phyloP scores from a whole-genome alignment of 2,329 filamentous ascomycete genomes.

The Aspergillus glaucus region DNA sequence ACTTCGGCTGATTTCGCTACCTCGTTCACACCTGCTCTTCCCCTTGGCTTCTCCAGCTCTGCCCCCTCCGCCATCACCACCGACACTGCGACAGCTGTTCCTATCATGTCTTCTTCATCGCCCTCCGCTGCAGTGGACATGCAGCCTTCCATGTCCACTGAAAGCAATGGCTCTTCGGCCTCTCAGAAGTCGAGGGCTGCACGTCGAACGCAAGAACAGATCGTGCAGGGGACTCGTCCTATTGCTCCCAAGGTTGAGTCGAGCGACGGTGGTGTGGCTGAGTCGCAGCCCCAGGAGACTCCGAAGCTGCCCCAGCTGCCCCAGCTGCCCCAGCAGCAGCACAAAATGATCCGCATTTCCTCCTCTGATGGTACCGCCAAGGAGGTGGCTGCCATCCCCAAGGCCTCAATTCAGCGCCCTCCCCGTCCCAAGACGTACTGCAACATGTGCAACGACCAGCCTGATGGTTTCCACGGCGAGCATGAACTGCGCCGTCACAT shows the following conservation, averaged over 20 bases:
- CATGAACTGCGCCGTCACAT: slow-evolving; percentile 71
- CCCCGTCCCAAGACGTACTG: slow-evolving; percentile 68
- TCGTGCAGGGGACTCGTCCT: slow-evolving; percentile 42
- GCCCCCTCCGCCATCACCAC: slow-evolving; percentile 29
- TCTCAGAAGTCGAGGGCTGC: slow-evolving; percentile 40
- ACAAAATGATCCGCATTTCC: slow-evolving; percentile 47
- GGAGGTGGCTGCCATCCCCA: slow-evolving; percentile 49
- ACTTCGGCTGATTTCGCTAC: slow-evolving; percentile 18
- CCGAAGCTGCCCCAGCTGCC: not conserved
- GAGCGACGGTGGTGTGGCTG: slow-evolving; percentile 22
- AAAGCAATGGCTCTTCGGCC: slow-evolving; percentile 40
- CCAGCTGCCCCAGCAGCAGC: slow-evolving; percentile 17
- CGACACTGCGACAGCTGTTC: slow-evolving; percentile 3
- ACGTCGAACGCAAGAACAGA: slow-evolving; percentile 45
- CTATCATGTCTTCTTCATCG: slow-evolving; percentile 23
- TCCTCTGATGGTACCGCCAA: slow-evolving; percentile 50
- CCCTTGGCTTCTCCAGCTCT: slow-evolving; percentile 30
- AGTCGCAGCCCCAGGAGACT: slow-evolving; percentile 6
- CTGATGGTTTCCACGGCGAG: slow-evolving; percentile 75
- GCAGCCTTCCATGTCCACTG: slow-evolving; percentile 44
- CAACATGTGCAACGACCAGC: slow-evolving; percentile 61
- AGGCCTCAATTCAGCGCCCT: slow-evolving; percentile 56
- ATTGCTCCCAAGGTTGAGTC: slow-evolving; percentile 45
- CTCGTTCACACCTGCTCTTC: slow-evolving; percentile 9
- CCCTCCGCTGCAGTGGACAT: slow-evolving; percentile 43